Percentiles rank a stretch among this genome's conserved stretches.
These are phyloP conservation scores for Irineochytrium annulatum DNA, from an alignment of 192 early-diverging fungal species.

Conservation along the genomic window DNA sequence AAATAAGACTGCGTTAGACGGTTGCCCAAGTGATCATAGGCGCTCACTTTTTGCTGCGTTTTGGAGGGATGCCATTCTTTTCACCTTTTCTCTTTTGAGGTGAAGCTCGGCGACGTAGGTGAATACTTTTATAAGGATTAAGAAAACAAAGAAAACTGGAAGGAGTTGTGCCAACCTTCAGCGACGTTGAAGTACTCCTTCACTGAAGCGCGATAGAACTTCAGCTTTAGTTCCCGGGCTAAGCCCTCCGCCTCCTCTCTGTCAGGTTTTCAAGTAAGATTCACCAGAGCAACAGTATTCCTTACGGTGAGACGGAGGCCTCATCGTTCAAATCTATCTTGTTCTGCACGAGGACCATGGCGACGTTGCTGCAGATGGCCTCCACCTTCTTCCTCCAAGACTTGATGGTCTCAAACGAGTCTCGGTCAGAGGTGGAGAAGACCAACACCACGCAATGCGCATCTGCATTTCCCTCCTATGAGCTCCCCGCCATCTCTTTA, in stretches of 20 bases:
- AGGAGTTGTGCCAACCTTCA: slow-evolving; percentile 5
- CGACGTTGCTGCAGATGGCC: slow-evolving; percentile 6
- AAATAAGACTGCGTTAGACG: no score
- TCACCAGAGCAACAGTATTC: background rate
- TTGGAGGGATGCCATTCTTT: background rate
- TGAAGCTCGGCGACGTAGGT: slow-evolving; percentile 5
- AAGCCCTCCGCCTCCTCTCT: slow-evolving; percentile 3
- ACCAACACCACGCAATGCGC: slow-evolving; percentile 6
- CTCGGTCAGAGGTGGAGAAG: slow-evolving; percentile 20
- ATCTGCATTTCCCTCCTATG: background rate
- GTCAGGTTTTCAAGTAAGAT: background rate
- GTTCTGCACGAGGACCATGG: slow-evolving; percentile 28
- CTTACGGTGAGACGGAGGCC: background rate
- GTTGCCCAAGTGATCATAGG: no score
- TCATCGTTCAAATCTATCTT: slow-evolving; percentile 16
- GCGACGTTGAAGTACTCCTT: slow-evolving; percentile 26
- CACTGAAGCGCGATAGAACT: slow-evolving; percentile 22
- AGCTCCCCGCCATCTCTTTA: background rate
- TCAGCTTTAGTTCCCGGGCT: slow-evolving; percentile 2
- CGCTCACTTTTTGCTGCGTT: no score
- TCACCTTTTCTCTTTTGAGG: slow-evolving; percentile 3
- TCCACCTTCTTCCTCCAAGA: slow-evolving; percentile 20
- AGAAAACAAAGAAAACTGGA: background rate
- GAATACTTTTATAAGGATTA: slow-evolving; percentile 1
- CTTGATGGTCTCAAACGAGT: slow-evolving; percentile 17